Conservation (phyloP, 2,329 filamentous ascomycete species). For the Epichloe typhina region DNA sequence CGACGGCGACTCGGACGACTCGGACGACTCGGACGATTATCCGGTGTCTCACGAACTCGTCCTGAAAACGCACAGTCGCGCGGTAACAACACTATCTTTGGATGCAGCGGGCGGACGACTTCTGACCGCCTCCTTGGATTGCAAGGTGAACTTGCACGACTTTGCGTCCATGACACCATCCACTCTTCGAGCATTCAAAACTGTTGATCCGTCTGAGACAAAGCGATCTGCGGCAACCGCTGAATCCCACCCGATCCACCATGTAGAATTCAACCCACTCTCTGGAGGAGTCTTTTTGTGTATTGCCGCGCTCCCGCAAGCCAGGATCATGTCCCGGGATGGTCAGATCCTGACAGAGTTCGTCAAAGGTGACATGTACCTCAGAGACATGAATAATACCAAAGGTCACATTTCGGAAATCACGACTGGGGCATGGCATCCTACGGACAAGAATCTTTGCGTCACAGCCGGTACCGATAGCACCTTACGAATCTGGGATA, state of each 20-base stretch:
- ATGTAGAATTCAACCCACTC: conserved; percentile 73
- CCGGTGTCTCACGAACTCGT: conserved; percentile 88
- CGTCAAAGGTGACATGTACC: conserved; percentile 95
- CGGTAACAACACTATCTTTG: conserved; percentile 71
- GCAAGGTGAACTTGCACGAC: conserved; percentile 83
- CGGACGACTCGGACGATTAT: conserved; percentile 55
- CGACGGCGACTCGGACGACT: conserved; percentile 21
- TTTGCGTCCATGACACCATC: conserved; percentile 93
- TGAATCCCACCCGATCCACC: conserved; percentile 81
- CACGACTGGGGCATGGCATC: conserved; percentile 82
- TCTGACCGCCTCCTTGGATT: conserved; percentile 84
- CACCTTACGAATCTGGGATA: conserved; percentile 91
- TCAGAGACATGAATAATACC: conserved; percentile 93
- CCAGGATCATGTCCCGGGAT: conserved; percentile 79
- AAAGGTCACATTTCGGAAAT: conserved; percentile 93
- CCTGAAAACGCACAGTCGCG: conserved; percentile 80
- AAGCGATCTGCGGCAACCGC: conserved; percentile 54
- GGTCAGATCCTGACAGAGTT: conserved; percentile 79
- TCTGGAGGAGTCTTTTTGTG: conserved; percentile 74
- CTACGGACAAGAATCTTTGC: conserved; percentile 69
- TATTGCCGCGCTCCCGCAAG: conserved; percentile 77
- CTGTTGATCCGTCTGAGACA: conserved; percentile 69
- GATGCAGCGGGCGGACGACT: conserved; percentile 77
- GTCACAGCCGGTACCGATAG: conserved; percentile 91
- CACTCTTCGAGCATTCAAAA: conserved; percentile 86